phyloP scores from a whole-genome alignment of 495 filamentous ascomycete genomes.

The Apodospora peruviana region DNA sequence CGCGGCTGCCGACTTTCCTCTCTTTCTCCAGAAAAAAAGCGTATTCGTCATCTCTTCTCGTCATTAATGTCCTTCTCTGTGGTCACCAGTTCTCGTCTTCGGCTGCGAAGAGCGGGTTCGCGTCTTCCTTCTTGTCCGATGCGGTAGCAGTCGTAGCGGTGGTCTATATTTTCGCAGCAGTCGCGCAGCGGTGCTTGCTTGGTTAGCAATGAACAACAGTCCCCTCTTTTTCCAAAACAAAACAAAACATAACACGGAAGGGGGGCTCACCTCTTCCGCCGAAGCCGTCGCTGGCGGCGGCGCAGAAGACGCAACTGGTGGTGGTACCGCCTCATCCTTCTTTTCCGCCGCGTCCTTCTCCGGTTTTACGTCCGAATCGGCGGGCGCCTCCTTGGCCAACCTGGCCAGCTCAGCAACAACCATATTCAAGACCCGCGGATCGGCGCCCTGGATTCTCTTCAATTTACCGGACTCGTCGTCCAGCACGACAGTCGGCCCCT shows the following conservation, averaged over 20 bases:
- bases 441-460: conserved; percentile 28
- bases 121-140: neutral
- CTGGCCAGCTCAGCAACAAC: conserved; percentile 28
- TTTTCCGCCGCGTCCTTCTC: neutral
- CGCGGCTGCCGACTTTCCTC: too few relatives aligned
- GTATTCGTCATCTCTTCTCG: too few relatives aligned
- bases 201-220: neutral
- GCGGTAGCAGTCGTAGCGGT: neutral
- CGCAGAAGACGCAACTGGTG: neutral
- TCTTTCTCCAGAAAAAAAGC: too few relatives aligned
- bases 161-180: too few relatives aligned
- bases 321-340: neutral
- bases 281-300: neutral
- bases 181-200: neutral
- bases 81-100: too few relatives aligned
- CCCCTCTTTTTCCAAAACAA: neutral
- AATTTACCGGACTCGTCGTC: conserved; percentile 16
- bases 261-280: neutral
- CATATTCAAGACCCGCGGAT: conserved; percentile 23
- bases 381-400: conserved; percentile 20
- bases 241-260: neutral
- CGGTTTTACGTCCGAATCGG: neutral
- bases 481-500: conserved; percentile 3
- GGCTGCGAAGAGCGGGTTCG: neutral
- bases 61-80: too few relatives aligned